Conservation (phyloP, 805 yeast genomes). For the Metschnikowia gruessii region DNA sequence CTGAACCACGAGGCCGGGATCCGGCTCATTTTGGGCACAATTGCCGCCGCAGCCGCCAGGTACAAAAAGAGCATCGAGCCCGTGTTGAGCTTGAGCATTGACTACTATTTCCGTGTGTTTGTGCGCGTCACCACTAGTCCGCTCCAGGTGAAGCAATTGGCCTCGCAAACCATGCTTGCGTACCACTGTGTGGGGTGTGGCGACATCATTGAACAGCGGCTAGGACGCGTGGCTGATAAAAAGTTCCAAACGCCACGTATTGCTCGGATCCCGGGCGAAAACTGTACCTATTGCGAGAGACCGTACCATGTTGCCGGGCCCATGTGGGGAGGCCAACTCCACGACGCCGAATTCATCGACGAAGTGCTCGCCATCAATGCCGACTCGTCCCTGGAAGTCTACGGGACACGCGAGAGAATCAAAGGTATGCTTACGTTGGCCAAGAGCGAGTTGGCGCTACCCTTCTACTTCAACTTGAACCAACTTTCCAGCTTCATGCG, state of each 20-base stretch:
- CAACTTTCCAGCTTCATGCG: slow-evolving; percentile 71
- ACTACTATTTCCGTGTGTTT: slow-evolving; percentile 86
- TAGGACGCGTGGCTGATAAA: slow-evolving; percentile 57
- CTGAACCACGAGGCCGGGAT: slow-evolving; percentile 92
- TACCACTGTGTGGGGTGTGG: slow-evolving; percentile 90
- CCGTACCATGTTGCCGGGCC: slow-evolving; percentile 88
- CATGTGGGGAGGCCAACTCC: slow-evolving; percentile 87
- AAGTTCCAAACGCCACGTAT: slow-evolving; percentile 54
- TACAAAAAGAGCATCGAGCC: slow-evolving; percentile 89
- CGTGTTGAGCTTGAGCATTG: slow-evolving; percentile 78
- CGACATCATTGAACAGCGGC: slow-evolving; percentile 61
- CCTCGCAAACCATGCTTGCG: slow-evolving; percentile 71
- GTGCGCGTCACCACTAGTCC: slow-evolving; percentile 78
- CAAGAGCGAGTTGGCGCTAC: slow-evolving; percentile 57
- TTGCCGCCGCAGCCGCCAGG: slow-evolving; percentile 82
- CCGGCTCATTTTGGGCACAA: slow-evolving; percentile 72
- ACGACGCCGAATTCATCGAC: slow-evolving; percentile 63
- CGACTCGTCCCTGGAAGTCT: slow-evolving; percentile 51
- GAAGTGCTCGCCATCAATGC: slow-evolving; percentile 56
- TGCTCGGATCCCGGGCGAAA: slow-evolving; percentile 59
- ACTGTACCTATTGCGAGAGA: slow-evolving; percentile 69
- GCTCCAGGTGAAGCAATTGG: slow-evolving; percentile 72
- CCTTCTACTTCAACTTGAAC: slow-evolving; percentile 83
- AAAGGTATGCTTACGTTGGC: slow-evolving; percentile 93
- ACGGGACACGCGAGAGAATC: slow-evolving; percentile 79